Percentiles rank a stretch among this genome's conserved stretches.
Conservation (phyloP, 164 flowering plant species). For the Macadamia integrifolia region DNA sequence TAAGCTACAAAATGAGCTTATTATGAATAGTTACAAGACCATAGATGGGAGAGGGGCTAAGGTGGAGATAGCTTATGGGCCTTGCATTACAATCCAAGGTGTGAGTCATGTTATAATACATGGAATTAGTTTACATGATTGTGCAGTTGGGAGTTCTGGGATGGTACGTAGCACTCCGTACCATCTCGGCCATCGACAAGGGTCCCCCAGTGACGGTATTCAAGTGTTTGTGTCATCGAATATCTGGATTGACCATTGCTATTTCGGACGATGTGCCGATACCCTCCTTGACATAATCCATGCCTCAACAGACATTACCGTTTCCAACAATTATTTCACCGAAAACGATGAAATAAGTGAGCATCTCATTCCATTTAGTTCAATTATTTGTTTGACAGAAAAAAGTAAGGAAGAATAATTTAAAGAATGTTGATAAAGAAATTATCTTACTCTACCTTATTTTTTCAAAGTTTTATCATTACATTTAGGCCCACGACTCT, state of each 20-base stretch:
- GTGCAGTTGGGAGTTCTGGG: conserved; percentile 19
- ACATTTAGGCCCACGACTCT: too few species aligned
- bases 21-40: conserved; percentile 29
- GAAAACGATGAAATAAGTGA: conserved; percentile 18
- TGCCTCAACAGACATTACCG: conserved; percentile 26
- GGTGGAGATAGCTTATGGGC: conserved; percentile 30
- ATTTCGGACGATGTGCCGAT: conserved; percentile 15
- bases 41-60: conserved; percentile 32
- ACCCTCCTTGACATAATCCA: conserved; percentile 28
- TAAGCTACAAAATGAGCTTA: conserved; percentile 22
- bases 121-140: conserved; percentile 25
- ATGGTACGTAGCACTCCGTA: conserved; percentile 17
- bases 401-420: conserved; percentile 15
- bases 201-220: conserved; percentile 25
- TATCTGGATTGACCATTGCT: conserved; percentile 31
- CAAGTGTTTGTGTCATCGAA: conserved; percentile 16
- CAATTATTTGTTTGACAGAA: too few species aligned
- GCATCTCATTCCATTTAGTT: too few species aligned
- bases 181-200: conserved; percentile 15
- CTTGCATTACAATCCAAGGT: conserved; percentile 26
- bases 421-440: too few species aligned
- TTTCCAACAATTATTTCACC: conserved; percentile 27
- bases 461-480: too few species aligned
- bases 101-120: conserved; percentile 32
- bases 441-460: too few species aligned